Percentiles rank a stretch among this genome's conserved stretches.
These are phyloP conservation scores for Bolboschoenoplectus hybrid DNA, from an alignment of 202 grass and related monocot genomes.

Conservation along the genomic window DNA sequence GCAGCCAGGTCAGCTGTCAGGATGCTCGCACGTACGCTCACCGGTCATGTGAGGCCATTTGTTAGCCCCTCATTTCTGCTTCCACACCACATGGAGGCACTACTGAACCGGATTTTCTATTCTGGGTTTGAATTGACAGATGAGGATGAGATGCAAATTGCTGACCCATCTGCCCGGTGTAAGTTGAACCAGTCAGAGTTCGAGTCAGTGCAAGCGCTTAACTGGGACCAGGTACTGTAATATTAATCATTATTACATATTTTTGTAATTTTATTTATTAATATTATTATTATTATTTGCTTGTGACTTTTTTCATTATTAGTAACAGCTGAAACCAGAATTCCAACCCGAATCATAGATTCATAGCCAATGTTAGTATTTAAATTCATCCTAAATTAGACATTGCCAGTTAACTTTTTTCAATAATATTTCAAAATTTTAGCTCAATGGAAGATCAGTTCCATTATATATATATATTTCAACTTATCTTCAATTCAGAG, in stretches of 20 bases:
- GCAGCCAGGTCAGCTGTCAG: conserved; percentile 40
- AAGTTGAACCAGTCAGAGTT: conserved; percentile 35
- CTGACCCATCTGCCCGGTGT: conserved; percentile 44
- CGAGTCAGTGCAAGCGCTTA: conserved; percentile 34
- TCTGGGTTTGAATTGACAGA: conserved; percentile 42
- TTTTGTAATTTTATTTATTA: not conserved
- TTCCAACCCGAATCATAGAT: not conserved
- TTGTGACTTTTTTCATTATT: not conserved
- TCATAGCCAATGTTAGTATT: not conserved
- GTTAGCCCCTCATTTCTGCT: conserved; percentile 37
- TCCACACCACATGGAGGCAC: conserved; percentile 44
- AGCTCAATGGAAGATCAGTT: not conserved
- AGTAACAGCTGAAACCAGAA: not conserved
- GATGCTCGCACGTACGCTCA: conserved; percentile 44
- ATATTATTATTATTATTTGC: not conserved
- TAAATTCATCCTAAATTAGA: not conserved
- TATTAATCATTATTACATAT: not conserved
- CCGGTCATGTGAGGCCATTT: conserved; percentile 16
- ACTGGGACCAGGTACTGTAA: conserved; percentile 43
- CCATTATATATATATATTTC: not conserved
- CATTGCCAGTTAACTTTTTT: not conserved
- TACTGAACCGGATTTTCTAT: conserved; percentile 48
- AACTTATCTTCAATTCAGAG: not conserved
- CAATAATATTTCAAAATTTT: not conserved
- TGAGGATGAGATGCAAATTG: conserved; percentile 36